Conservation (phyloP, 306 rosid genomes). For the Fragaria ananassa region DNA sequence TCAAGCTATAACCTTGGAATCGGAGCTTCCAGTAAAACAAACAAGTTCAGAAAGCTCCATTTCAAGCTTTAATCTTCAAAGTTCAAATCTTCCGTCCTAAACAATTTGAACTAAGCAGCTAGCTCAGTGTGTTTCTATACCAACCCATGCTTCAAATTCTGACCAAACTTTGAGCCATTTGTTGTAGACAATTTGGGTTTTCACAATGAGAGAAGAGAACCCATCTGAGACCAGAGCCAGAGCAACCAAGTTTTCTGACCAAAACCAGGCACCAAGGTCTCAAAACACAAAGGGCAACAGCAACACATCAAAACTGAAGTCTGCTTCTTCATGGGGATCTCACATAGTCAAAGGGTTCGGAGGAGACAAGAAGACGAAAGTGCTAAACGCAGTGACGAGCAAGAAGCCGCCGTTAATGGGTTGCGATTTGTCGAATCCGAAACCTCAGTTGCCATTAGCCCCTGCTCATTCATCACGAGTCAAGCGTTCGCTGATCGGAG, state of each 20-base stretch:
- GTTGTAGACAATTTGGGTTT: not conserved
- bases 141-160: constrained; percentile 1
- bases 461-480: constrained; percentile 64
- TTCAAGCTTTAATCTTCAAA: not conserved
- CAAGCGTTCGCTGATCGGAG: constrained; percentile 78
- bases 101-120: not conserved
- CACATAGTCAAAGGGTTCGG: constrained; percentile 85
- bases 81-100: not conserved
- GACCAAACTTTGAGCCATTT: not conserved
- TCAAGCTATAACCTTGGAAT: constrained; percentile 14
- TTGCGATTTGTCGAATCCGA: constrained; percentile 45
- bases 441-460: constrained; percentile 39
- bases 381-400: constrained; percentile 27
- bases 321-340: constrained; percentile 87
- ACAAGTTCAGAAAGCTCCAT: not conserved
- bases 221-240: constrained; percentile 59
- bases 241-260: constrained; percentile 60
- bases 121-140: not conserved
- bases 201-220: constrained; percentile 79
- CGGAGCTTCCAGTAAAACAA: constrained; percentile 17
- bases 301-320: constrained; percentile 52
- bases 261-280: constrained; percentile 70
- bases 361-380: constrained; percentile 64
- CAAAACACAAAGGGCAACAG: constrained; percentile 43
- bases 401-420: constrained; percentile 51